Base-by-base conservation (phyloP, 441 rosid species). In the Dalechampia spathulata region DNA sequence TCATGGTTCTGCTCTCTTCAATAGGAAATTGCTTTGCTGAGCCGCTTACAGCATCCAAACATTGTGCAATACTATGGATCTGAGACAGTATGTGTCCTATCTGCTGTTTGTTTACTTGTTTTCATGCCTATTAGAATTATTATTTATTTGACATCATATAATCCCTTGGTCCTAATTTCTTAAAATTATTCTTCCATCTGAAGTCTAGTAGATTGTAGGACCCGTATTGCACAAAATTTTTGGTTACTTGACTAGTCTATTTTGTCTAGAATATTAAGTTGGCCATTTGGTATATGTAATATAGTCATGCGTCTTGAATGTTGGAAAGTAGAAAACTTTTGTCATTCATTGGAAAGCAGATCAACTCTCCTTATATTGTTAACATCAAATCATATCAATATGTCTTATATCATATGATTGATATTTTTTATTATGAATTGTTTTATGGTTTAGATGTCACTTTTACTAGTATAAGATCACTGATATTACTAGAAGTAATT, bases 61-160 rank as follows among this genome's bases (percentile, higher is more conserved):
- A 94, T 94, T 57, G 99, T 94, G 68, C 97, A 80, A 70, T 94
- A 94, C 73, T 86, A 87, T 78, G 99, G 99, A 49, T 87, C 90
- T 61, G 97, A 86, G 75, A 75, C 80, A 46, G 99, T 93, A 77
- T 21, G 63, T 77, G 3, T 38, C 40, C 14, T 39, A 30, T 27
- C 7, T 5, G 26, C n/a, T n/a, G n/a, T n/a, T n/a, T n/a, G 5
- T 58, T 0, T 28, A 28, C 7, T 3, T 28, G 7, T 28, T 7
- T 17, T 46, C 8, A 26, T 26, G 36, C 28, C 34, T 19, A 1
- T 19, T 55, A 44, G 1, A 36, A 36, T 46, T 46, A 11, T 20
- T 47, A 36, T 5, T 36, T 28, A 34, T 20, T 12, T n/a, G n/a
- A 8, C 25, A 12, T 13, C 44, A n/a, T 45, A 13, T 45, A 32